Base-by-base conservation (phyloP, 257 asterid species). In the Lycium ferocissimum region DNA sequence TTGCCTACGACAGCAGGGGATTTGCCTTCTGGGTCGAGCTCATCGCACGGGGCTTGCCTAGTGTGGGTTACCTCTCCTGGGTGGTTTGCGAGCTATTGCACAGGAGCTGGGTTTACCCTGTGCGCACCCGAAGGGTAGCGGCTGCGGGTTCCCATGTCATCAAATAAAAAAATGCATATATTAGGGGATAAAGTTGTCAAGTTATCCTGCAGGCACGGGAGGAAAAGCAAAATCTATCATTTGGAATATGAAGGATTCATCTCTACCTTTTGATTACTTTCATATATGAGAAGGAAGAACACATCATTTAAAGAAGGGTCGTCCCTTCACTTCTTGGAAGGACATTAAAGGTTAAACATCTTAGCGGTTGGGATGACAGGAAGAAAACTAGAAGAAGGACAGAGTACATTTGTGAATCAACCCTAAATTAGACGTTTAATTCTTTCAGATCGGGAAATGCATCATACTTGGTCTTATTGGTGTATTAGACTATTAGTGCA, bases 291-390 rank as follows among this genome's bases (percentile, higher is more conserved):
- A 33, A 33, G 33, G 73, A 59, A 18, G 66, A 66, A 33, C 9
- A 1, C 73, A 35, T 33, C 11, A 13, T 13, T 66, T 66, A 35
- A 22, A 66, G 73, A 66, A 62, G 70, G 14, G 2, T 7, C n/a
- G 0, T 33, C 73, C 17, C 18, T 35, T 66, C 17, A 12, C 45
- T 66, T 0, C 40, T 66, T 66, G 45, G 43, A 65, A 65, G 45
- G 72, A 65, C 26, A 26, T 65, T 26, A 66, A 12, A 66, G 73
- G n/a, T 33, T 66, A 66, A 62, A 66, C n/a, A 33, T 66, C 70
- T 33, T 33, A 33, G 47, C n/a, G 45, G 10, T n/a, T 66, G 33
- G 73, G 72, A 35, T 66, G 73, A 66, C 45, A 5, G 73, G 73
- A 33, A 66, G 47, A 66, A 33, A 33, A 66, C 45, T 33, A 66